Base-by-base conservation (phyloP, 306 rosid species). In the Rubus parviflorus region DNA sequence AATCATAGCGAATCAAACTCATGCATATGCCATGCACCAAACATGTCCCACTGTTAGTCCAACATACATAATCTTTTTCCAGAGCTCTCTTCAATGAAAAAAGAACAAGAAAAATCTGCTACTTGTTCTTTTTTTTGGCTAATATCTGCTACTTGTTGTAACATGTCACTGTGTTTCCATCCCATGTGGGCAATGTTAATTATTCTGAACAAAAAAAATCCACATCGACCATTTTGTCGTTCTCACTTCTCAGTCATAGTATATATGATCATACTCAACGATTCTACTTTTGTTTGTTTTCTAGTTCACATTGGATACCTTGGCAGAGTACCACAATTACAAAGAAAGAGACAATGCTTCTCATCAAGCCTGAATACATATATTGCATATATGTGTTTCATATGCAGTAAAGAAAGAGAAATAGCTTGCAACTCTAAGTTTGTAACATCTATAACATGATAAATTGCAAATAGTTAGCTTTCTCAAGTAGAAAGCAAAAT, bases 1-100 rank as follows among this genome's bases (percentile, higher is more conserved):
- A 57, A 49, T 79, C 73, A 81, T 51, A 52, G 57, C 30, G 57
- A 70, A 72, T 58, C 78, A 23, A 83, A 75, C 79, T 52, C 78
- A 84, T 82, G 75, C 84, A 89, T 58, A 78, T 69, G 83, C 82
- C 88, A 70, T 75, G 53, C 73, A 61, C 72, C 5, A 52, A 35
- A 38, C 68, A 53, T 80, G 86, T 75, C 64, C 81, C 76, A 25
- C 72, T 75, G 43, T 47, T 63, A 14, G 61, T 74, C 80, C 80
- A 79, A 77, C 87, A 58, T 69, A 77, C 72, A 30, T 12, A 30
- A 30, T 30, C 2, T 43, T 52, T 73, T 52, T 57, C 52, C 19
- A 22, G 15, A 47, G 57, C n/a, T n/a, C 48, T 68, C 45, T 35
- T 58, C 42, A 9, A 14, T 41, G 63, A 47, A 64, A 68, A 80